phyloP scores from a whole-genome alignment of 2,329 filamentous ascomycete genomes.

The Zasmidium cellare region DNA sequence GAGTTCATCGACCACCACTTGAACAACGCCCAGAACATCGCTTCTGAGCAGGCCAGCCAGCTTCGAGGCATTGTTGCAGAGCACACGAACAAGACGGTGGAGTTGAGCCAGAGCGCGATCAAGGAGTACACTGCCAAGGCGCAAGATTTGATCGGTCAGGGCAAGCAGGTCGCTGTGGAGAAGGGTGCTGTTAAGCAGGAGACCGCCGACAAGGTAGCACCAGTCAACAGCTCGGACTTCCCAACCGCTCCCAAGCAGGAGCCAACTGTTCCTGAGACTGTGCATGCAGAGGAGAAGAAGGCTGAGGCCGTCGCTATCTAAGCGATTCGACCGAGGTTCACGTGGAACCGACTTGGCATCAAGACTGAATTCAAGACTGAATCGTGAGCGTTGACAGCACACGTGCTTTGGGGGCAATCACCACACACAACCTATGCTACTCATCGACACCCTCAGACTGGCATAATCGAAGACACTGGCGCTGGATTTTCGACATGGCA shows the following conservation, averaged over 20 bases:
- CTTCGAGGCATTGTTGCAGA: constrained; percentile 61
- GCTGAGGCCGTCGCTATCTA: constrained; percentile 16
- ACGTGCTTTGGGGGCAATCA: not conserved
- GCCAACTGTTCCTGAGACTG: constrained; percentile 19
- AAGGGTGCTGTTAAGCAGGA: constrained; percentile 37
- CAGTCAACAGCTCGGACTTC: constrained; percentile 21
- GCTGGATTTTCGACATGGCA: constrained; percentile 6
- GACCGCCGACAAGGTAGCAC: constrained; percentile 30
- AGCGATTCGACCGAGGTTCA: not conserved
- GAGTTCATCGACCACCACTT: constrained; percentile 64
- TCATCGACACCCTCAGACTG: constrained; percentile 1
- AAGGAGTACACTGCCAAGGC: constrained; percentile 63
- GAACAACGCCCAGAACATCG: constrained; percentile 53
- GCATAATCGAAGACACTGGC: constrained; percentile 2
- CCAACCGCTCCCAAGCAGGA: constrained; percentile 24
- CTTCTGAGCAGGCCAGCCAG: constrained; percentile 60
- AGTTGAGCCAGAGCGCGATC: constrained; percentile 59
- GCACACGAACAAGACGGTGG: constrained; percentile 59
- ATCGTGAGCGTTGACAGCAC: not conserved
- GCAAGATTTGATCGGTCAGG: constrained; percentile 53
- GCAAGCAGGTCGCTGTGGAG: constrained; percentile 37
- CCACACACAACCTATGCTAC: not conserved
- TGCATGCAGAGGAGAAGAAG: constrained; percentile 12
- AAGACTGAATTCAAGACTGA: not conserved
- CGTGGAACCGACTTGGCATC: not conserved